Conservation (phyloP, 2,329 filamentous ascomycete genomes). For the Colletotrichum limetticola region DNA sequence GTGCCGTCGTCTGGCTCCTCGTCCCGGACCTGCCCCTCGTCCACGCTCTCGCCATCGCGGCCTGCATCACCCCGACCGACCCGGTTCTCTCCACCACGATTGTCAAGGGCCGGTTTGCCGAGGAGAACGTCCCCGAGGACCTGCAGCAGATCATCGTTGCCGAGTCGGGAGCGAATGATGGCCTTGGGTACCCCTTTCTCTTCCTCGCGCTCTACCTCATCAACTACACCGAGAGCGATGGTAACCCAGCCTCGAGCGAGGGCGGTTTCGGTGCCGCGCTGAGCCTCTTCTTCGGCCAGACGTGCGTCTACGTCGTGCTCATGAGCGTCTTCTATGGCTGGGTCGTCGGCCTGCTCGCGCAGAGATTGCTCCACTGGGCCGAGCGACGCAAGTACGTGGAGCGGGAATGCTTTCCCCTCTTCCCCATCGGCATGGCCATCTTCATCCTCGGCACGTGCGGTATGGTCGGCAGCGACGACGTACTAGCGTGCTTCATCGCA, state of each 20-base stretch:
- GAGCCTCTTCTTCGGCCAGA: slow-evolving; percentile 85
- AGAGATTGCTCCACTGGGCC: slow-evolving; percentile 85
- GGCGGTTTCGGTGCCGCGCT: slow-evolving; percentile 76
- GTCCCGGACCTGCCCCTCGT: slow-evolving; percentile 80
- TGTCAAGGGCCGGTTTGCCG: slow-evolving; percentile 92
- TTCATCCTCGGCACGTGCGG: slow-evolving; percentile 91
- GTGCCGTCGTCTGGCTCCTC: slow-evolving; percentile 80
- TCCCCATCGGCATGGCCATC: slow-evolving; percentile 84
- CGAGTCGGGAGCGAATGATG: slow-evolving; percentile 91
- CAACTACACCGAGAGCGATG: slow-evolving; percentile 74
- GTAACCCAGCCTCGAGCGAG: slow-evolving; percentile 53
- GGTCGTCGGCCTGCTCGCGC: slow-evolving; percentile 81
- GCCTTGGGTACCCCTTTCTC: slow-evolving; percentile 87
- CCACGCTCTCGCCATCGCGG: slow-evolving; percentile 81
- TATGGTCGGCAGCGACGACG: slow-evolving; percentile 87
- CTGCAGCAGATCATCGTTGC: slow-evolving; percentile 84
- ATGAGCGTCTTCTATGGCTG: slow-evolving; percentile 82
- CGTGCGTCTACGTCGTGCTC: slow-evolving; percentile 84
- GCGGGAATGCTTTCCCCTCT: slow-evolving; percentile 87
- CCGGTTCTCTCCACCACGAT: slow-evolving; percentile 89
- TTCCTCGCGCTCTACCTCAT: slow-evolving; percentile 87
- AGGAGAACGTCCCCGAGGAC: slow-evolving; percentile 85
- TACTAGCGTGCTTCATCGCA: slow-evolving; percentile 91
- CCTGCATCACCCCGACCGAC: slow-evolving; percentile 93
- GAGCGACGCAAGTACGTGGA: slow-evolving; percentile 85